Evolutionary conservation across 2,329 filamentous ascomycete species (phyloP), one percentile per base, ranked within the genome.

Genomic region (Rhytidhysteron rufulum): DNA sequence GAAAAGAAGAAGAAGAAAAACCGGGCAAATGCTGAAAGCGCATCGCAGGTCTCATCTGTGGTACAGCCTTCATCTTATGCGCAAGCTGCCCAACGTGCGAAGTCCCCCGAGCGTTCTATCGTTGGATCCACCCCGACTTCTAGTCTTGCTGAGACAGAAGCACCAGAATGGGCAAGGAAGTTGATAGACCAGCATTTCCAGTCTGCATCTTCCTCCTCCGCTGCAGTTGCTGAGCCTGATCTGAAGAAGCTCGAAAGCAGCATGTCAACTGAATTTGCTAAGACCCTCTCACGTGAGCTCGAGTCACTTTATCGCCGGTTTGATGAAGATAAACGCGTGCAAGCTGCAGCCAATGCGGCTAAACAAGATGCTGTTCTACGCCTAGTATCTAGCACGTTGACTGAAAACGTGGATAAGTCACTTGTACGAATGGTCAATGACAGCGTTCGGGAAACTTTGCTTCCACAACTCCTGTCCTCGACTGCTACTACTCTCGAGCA

Each of bases 371-470:
- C 82, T 30, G 73, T 87, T 16, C 73, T 88, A 31, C 79, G 80
- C 20, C 66, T 86, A 39, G 79, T 87, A 4, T 86, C 83, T 1
- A 78, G 72, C 46, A 86, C 83, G 3, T 65, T 88, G 32, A 80
- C 79, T 9, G 81, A 84, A 44, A 86, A 86, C 41, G 79, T 87
- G 18, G 83, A 88, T 63, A 83, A 85, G 54, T 86, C 87, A 17
- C 75, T 96, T 27, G 75, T 82, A 45, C 82, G 81, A 45, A 86
- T 95, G 51, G 83, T 95, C 37, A 79, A 80, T 34, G 77, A 82
- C 34, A 85, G 86, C 62, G 87, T 95, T 49, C 79, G 87, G 45
- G 76, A 82, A 40, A 76, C 82, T 11, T 80, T 96, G 32, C 72
- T 95, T 38, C 91, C 93, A 9, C 74, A 82, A 22, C 71, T 97